Evolutionary conservation across 257 asterid species (phyloP).

Genomic region (Cynanchum wilfordii): DNA sequence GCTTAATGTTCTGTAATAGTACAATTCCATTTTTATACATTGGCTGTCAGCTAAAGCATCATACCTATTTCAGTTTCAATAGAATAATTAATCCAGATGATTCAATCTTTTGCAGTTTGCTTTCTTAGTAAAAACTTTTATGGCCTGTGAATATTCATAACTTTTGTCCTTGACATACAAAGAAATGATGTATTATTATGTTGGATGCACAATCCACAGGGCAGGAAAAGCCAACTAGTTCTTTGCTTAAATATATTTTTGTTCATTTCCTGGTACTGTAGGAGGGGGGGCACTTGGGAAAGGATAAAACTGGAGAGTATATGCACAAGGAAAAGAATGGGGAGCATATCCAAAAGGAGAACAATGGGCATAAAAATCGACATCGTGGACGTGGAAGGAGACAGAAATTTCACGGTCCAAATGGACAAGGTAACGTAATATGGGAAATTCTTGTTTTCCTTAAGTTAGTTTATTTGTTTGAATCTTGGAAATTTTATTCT

Average conservation of each 20-base stretch:
- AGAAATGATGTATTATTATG: not conserved
- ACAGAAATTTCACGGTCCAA: slow-evolving; percentile 48
- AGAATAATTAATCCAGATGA: not conserved
- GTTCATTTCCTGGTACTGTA: slow-evolving; percentile 17
- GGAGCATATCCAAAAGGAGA: slow-evolving; percentile 50
- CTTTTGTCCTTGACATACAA: not conserved
- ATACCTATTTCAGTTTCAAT: not conserved
- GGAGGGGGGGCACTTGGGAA: slow-evolving; percentile 49
- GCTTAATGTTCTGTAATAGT: not conserved
- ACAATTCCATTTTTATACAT: too few relatives aligned
- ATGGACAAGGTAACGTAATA: slow-evolving; percentile 61
- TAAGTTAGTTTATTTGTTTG: not conserved
- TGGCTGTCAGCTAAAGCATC: not conserved
- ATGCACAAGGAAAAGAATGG: slow-evolving; percentile 43
- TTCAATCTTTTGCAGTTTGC: not conserved
- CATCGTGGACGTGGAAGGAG: slow-evolving; percentile 76
- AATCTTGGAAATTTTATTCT: not conserved
- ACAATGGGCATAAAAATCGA: slow-evolving; percentile 46
- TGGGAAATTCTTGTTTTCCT: not conserved
- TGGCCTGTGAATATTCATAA: not conserved
- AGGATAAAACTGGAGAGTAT: slow-evolving; percentile 44
- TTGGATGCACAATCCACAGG: not conserved
- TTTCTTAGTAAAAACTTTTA: not conserved
- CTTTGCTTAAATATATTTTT: not conserved
- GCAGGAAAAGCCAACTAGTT: not conserved